phyloP scores from a whole-genome alignment of 2,329 filamentous ascomycete species.

The Thyridium curvatum region DNA sequence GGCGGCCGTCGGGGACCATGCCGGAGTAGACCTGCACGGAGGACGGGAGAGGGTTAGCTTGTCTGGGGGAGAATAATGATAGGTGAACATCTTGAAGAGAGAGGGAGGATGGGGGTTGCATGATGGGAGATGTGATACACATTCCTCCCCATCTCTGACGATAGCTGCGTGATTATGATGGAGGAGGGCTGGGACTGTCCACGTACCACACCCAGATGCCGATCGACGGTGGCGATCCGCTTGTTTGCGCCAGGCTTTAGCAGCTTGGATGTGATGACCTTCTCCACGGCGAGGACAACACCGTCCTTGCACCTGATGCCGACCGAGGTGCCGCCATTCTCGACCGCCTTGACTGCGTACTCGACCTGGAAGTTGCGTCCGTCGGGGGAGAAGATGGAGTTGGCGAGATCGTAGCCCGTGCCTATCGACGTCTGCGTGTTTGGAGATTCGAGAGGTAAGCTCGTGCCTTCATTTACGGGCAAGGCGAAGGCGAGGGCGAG shows the following conservation, averaged over 20 bases:
- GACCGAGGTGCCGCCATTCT: constrained; percentile 93
- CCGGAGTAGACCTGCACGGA: constrained; percentile 75
- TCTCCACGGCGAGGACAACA: constrained; percentile 92
- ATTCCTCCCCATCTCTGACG: too few species aligned
- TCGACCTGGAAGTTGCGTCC: constrained; percentile 99
- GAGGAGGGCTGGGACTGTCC: neutral
- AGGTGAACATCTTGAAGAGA: neutral
- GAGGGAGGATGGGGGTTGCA: constrained; percentile 1
- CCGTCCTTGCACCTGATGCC: constrained; percentile 97
- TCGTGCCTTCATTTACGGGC: neutral
- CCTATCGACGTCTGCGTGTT: constrained; percentile 87
- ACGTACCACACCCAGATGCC: constrained; percentile 86
- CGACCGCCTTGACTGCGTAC: constrained; percentile 97
- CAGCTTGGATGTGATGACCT: constrained; percentile 92
- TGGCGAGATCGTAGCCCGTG: constrained; percentile 97
- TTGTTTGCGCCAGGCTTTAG: constrained; percentile 95
- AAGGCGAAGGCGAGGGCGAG: neutral
- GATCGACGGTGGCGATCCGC: constrained; percentile 90
- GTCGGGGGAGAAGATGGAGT: constrained; percentile 99
- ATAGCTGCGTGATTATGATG: neutral
- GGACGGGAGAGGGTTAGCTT: neutral
- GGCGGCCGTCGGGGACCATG: constrained; percentile 88
- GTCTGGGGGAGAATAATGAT: neutral
- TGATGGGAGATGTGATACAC: too few species aligned
- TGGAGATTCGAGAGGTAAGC: constrained; percentile 8